A percentile compares a stretch with the other conserved stretches of the same genome.
Conservation (phyloP, 2,329 filamentous ascomycete genomes). For the Verticillium albo-atrum region DNA sequence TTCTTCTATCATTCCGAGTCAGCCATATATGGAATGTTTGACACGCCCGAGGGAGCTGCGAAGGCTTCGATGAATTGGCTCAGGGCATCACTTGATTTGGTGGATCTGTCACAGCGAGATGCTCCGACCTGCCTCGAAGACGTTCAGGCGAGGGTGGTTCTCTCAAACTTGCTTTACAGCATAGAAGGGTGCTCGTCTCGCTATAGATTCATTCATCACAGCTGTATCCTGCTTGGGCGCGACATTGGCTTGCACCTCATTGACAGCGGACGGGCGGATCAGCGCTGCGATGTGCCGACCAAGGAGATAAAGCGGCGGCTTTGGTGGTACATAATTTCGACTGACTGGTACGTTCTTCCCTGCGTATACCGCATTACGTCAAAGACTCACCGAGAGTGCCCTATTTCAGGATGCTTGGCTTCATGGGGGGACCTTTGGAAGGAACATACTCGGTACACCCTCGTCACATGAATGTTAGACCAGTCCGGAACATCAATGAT, state of each 20-base stretch:
- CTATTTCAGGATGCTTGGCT: constrained; percentile 28
- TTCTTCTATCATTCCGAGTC: constrained; percentile 18
- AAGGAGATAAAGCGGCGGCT: constrained; percentile 34
- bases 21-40: not conserved
- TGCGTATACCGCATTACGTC: no score
- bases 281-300: constrained; percentile 16
- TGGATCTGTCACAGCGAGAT: constrained; percentile 26
- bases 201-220: constrained; percentile 23
- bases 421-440: constrained; percentile 28
- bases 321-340: constrained; percentile 39
- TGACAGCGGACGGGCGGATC: constrained; percentile 24
- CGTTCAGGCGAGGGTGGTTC: constrained; percentile 30
- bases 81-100: constrained; percentile 26
- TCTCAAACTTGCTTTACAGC: constrained; percentile 32
- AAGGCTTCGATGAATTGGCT: constrained; percentile 20
- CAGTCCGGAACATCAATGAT: constrained; percentile 33
- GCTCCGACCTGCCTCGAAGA: constrained; percentile 24
- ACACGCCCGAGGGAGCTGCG: constrained; percentile 2
- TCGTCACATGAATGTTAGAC: constrained; percentile 31
- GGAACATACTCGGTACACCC: constrained; percentile 31
- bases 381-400: no score
- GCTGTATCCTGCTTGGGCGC: constrained; percentile 22
- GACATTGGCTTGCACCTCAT: constrained; percentile 33
- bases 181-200: constrained; percentile 29
- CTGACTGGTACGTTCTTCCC: constrained; percentile 32